Base-by-base conservation (phyloP, 768 basidiomycete genomes). In the Leccinellum luteum region DNA sequence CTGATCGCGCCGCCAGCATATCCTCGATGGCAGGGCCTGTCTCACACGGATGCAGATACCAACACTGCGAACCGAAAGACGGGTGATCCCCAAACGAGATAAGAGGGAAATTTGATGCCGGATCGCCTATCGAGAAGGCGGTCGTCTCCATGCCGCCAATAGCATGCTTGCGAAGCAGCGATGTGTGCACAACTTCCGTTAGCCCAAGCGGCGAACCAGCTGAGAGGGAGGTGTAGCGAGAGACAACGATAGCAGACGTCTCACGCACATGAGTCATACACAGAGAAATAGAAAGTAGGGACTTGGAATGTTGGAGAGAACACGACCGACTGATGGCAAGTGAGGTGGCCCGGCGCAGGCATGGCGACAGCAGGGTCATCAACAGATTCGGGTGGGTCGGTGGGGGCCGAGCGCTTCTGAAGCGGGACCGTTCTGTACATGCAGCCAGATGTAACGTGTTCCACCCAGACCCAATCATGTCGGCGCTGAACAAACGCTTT, bases 21-120 rank as follows among this genome's bases (percentile, higher is more conserved):
- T 95, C 93, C 23, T 75, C 74, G 1, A 96, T 82, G 1, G 85
- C 82, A 32, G 71, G 72, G 10, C 79, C 78, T 4, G 86, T 89
- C 69, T 90, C 85, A 69, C 94, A 96, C 10, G 94, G 94, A 69
- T 96, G 94, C 38, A 96, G 75, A 66, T 86, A 92, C 92, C 92
- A 96, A 55, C 84, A 86, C 9, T 87, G 85, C 3, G 76, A 83
- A 21, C 85, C 87, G 30, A 89, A 77, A 6, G 79, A 84, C 0
- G 92, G 94, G 65, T 95, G 94, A 56, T 96, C 94, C 9, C 90
- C 90, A 64, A 92, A 91, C 13, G 92, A 90, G 10, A 96, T 73
- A 21, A 94, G 70, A 10, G 94, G 90, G 64, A 93, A 89, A 6
- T 82, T 70, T 2, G 82, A 77, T 13, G 69, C 72, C 2, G 80